Evolutionary conservation across 2,329 filamentous ascomycete genomes (phyloP), one percentile per base, ranked within the genome.

Genomic region (Nothopassalora personata): DNA sequence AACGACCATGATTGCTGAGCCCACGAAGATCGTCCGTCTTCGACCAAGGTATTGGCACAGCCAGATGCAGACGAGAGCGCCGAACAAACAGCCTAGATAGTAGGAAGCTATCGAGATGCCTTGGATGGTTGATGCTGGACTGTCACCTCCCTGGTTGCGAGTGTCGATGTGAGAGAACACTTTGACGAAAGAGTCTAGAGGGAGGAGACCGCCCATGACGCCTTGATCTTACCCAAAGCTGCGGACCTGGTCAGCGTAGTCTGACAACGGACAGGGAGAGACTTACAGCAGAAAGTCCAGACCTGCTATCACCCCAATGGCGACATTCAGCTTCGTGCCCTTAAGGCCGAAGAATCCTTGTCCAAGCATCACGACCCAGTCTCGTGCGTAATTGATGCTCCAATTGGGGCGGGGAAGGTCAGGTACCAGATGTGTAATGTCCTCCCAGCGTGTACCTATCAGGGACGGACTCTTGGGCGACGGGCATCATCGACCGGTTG

Each of bases 41-140:
- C 81, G 77, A 33, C 81, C 81, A 13, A 82, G 76, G 15, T 72
- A 71, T 56, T 84, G 79, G 5, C 80, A 81, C 27, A 71, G 60
- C 73, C 77, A 80, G 55, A 81, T 80, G 51, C 76, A 79, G 10
- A 75, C 68, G 43, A 81, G 72, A 2, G 80, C 79, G 30, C 80
- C 80, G 23, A 73, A 73, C 66, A 82, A 80, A 68, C 79, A 81
- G 19, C 79, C 78, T 1, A 75, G 54, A 30, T 72, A 73, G 59
- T 74, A 74, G 1, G 60, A 63, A 3, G 53, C 63, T 23, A 64
- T 60, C 3, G 56, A 54, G 34, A 64, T 63, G 4, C 63, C 63
- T 54, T 64, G 63, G 5, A 34, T 61, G 10, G 59, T 65, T 15
- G 61, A 56, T 28, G 39, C 47, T 19, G 59, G 50, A 39, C 61